Conservation (phyloP, 2,329 filamentous ascomycete species). For the Corynespora cassiicola region DNA sequence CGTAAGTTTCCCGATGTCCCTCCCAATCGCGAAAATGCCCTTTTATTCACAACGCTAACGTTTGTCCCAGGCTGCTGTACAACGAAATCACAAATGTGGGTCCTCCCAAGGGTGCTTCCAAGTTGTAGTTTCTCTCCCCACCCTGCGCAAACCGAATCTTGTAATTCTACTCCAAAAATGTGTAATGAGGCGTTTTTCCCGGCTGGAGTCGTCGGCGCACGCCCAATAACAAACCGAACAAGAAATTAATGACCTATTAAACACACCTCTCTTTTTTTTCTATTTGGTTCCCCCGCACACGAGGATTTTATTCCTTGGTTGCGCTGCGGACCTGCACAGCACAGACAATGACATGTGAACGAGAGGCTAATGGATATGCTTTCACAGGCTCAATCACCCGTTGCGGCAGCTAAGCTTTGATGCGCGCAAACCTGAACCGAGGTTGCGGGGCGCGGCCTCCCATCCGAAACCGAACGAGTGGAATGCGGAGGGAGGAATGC, state of each 20-base stretch:
- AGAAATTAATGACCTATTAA: conserved; percentile 1
- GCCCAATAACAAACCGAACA: background rate
- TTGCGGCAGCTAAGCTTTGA: conserved; percentile 27
- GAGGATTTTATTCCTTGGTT: background rate
- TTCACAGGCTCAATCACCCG: conserved; percentile 18
- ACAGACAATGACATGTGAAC: conserved; percentile 11
- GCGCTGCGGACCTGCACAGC: no score
- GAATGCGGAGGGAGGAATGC: no score
- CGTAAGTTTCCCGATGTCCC: conserved; percentile 64
- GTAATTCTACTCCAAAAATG: background rate
- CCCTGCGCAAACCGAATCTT: background rate
- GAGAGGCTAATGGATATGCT: conserved; percentile 10
- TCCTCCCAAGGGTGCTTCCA: conserved; percentile 61
- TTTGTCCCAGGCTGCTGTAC: conserved; percentile 72
- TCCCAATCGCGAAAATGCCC: conserved; percentile 24
- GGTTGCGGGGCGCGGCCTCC: no score
- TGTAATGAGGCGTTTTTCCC: background rate
- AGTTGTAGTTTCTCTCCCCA: conserved; percentile 41
- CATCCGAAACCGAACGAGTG: no score
- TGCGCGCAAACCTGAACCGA: background rate
- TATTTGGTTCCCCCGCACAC: conserved; percentile 3
- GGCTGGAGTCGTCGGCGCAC: background rate
- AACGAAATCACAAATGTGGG: conserved; percentile 84
- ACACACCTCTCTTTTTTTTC: conserved; percentile 1
- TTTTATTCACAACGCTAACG: conserved; percentile 18